phyloP scores from a whole-genome alignment of 225 moss, liverwort and hornwort genomes.

The Straminergon stramineum region DNA sequence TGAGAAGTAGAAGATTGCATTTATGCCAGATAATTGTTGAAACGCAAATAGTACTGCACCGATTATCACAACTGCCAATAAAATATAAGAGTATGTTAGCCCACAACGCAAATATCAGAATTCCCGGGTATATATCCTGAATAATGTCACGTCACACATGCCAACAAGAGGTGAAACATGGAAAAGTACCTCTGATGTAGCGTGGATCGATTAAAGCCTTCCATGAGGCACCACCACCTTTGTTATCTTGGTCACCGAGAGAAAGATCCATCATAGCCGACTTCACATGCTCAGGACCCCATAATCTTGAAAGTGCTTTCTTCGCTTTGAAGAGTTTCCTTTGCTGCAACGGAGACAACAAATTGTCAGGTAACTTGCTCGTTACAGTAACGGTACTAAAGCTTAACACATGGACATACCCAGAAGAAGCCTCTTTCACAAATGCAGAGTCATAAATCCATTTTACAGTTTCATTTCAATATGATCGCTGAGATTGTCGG shows the following conservation, averaged over 20 bases:
- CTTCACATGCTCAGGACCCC: conserved; percentile 60
- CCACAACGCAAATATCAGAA: no score
- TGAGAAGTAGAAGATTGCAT: conserved; percentile 86
- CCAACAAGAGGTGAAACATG: background rate
- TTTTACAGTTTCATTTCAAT: background rate
- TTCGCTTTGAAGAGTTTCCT: conserved; percentile 29
- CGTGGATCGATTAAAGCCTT: conserved; percentile 42
- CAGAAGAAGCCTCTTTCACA: background rate
- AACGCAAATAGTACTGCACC: conserved; percentile 70
- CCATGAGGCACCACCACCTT: conserved; percentile 52
- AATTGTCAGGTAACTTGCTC: background rate
- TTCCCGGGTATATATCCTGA: no score
- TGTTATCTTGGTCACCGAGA: conserved; percentile 39
- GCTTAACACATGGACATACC: background rate
- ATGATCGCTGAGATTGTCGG: no score
- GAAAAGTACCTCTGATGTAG: conserved; percentile 41
- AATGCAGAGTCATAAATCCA: background rate
- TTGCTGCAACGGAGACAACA: conserved; percentile 7
- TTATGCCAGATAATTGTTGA: conserved; percentile 89
- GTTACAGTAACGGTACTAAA: background rate
- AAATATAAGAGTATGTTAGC: background rate
- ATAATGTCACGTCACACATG: no score
- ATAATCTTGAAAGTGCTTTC: conserved; percentile 32
- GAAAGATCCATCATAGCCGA: conserved; percentile 56
- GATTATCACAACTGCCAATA: conserved; percentile 48